Base-by-base conservation (phyloP, 116 monocot genomes). In the Papilionanthe hybrid region DNA sequence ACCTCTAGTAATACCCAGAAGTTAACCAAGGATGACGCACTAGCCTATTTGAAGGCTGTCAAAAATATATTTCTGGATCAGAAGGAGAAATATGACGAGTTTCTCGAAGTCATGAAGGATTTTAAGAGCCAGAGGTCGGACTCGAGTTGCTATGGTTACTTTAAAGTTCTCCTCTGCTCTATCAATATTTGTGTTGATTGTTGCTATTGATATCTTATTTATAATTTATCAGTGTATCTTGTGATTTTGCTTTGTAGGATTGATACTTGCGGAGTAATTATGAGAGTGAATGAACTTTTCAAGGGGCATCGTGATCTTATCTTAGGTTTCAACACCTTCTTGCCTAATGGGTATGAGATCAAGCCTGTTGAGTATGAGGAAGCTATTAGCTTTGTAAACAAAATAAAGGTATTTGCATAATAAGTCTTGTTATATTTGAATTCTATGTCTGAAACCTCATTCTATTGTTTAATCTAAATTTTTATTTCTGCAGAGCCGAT, bases 31-130 rank as follows among this genome's bases (percentile, higher is more conserved):
- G 3, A 32, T 32, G 32, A 32, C 3, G 32, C 32, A 32, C 32
- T 32, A 32, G 32, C 32, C 32, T 32, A 32, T 32, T 32, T 32
- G 32, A 32, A 32, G 32, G 32, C 32, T 1, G 86, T 92, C 37
- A 92, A 87, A 71, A 87, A 89, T 72, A 85, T 76, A 72, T 89
- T 89, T 73, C 86, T 82, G 45, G 85, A 89, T 77, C 77, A 87
- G 22, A 79, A 72, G 82, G 92, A 89, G 30, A 91, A 89, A 58
- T 91, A 92, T 25, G 80, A 85, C 67, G 87, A 92, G 49, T 87
- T 92, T 53, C 86, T 45, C 5, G 45, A 45, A 45, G 45, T 45
- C 9, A 45, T 45, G 45, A 45, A 9, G 45, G 45, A 5, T 87
- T 92, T 86, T 86, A 86, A 89, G 81, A 81, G 82, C 82, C 80